Base-by-base conservation (phyloP, 2,329 filamentous ascomycete genomes). In the Ploettnerulaceae sp. region DNA sequence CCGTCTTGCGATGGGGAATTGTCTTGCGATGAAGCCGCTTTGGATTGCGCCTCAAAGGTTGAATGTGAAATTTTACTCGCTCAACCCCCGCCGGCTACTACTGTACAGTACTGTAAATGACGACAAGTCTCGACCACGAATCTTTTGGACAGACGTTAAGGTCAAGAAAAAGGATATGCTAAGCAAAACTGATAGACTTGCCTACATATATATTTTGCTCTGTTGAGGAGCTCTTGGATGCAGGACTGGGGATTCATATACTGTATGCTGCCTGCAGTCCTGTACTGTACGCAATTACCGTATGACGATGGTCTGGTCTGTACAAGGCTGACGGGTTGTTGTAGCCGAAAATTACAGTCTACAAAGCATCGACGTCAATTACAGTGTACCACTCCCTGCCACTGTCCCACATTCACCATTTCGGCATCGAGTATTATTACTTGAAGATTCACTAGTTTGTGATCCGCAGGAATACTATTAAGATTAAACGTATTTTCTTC, bases 1-100 rank as follows among this genome's bases (percentile, higher is more conserved):
- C n/a, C n/a, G n/a, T n/a, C n/a, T n/a, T n/a, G n/a, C n/a, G n/a
- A n/a, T n/a, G n/a, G n/a, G n/a, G n/a, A n/a, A n/a, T n/a, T n/a
- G n/a, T n/a, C n/a, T n/a, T n/a, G n/a, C n/a, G 26, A 8, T 11
- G 39, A 42, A 21, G 26, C 28, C 17, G 38, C 38, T 24, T 12
- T 8, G 26, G 20, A 21, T 41, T 24, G 38, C 38, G 38, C 26
- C 36, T 28, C 24, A 28, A 20, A 17, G 15, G 24, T n/a, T 25
- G 38, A 28, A 31, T 20, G n/a, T 32, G 38, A 22, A 41, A 41
- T 32, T 41, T 41, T 25, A 21, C 28, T 41, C 18, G 26, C 38
- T 32, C 28, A 14, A 17, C 26, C 36, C 18, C 5, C 22, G 24
- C 36, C n/a, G n/a, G n/a, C n/a, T n/a, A n/a, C n/a, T n/a, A n/a